Evolutionary conservation across 805 yeast species (phyloP).

Genomic region (Maudiozyma serrabonitensis): DNA sequence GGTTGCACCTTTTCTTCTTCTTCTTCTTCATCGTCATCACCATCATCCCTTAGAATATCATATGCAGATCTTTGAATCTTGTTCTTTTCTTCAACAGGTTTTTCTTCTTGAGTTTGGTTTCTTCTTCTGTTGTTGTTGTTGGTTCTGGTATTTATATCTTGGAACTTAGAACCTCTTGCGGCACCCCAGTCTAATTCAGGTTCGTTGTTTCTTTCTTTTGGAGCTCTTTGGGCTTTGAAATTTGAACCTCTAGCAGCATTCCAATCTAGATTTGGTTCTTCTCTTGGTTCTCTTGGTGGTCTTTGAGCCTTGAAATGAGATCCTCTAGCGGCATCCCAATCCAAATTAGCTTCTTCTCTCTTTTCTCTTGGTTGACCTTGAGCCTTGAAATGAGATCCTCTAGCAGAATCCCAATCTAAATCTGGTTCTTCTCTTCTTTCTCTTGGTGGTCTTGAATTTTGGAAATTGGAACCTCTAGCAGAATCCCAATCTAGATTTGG

Average conservation of each 20-base stretch:
- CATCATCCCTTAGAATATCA: conserved; percentile 42
- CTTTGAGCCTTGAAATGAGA: conserved; percentile 27
- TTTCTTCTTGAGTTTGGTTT: conserved; percentile 8
- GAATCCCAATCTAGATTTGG: conserved; percentile 27
- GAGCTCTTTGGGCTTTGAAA: conserved; percentile 26
- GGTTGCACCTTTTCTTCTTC: conserved; percentile 11
- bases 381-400: conserved; percentile 30
- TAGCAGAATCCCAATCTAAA: conserved; percentile 27
- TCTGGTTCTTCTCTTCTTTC: conserved; percentile 30
- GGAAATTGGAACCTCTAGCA: conserved; percentile 30
- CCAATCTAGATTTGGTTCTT: conserved; percentile 40
- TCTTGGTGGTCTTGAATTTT: conserved; percentile 25
- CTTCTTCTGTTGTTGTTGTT: conserved; percentile 7
- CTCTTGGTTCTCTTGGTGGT: conserved; percentile 29
- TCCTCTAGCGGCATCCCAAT: conserved; percentile 45
- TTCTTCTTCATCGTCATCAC: conserved; percentile 40
- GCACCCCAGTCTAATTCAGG: conserved; percentile 41
- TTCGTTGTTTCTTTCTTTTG: conserved; percentile 27
- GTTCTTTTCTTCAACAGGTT: conserved; percentile 26
- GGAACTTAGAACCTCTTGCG: conserved; percentile 26
- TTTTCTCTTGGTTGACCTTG: conserved; percentile 28
- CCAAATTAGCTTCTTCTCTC: conserved; percentile 36
- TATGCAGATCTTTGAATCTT: conserved; percentile 38
- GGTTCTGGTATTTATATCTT: conserved; percentile 13
- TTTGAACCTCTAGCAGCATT: conserved; percentile 40